Percentiles rank a stretch among this genome's conserved stretches.
Conservation (phyloP, 1,139 yeast species). For the Scheffersomyces segobiensis region DNA sequence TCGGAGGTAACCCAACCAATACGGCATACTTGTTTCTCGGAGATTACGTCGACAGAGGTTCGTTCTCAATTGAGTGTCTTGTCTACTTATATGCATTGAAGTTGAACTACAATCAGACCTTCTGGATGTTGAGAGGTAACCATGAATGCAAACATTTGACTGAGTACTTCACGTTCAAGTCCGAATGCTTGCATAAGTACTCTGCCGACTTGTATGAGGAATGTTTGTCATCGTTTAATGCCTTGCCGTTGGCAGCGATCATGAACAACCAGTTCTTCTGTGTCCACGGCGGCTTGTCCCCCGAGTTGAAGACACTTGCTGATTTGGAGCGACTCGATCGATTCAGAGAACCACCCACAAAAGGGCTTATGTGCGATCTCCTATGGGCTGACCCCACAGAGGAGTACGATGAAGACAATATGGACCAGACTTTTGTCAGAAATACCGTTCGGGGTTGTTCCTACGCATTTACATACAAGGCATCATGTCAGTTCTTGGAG, state of each 20-base stretch:
- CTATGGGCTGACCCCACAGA: conserved; percentile 97
- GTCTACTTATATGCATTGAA: conserved; percentile 80
- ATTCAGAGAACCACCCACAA: conserved; percentile 90
- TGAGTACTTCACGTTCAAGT: conserved; percentile 88
- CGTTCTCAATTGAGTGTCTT: conserved; percentile 86
- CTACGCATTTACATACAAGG: conserved; percentile 82
- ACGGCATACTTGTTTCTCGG: conserved; percentile 87
- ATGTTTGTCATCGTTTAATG: conserved; percentile 77
- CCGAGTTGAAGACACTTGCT: conserved; percentile 70
- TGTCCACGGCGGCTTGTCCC: conserved; percentile 97
- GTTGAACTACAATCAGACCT: conserved; percentile 70
- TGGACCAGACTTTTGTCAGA: conserved; percentile 52
- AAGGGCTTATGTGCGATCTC: conserved; percentile 92
- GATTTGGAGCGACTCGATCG: conserved; percentile 74
- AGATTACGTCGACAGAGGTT: conserved; percentile 95
- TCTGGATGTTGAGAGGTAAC: conserved; percentile 88
- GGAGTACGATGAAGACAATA: conserved; percentile 72
- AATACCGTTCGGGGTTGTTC: conserved; percentile 93
- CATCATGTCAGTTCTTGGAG: conserved; percentile 79
- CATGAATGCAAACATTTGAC: conserved; percentile 96
- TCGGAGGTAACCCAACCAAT: conserved; percentile 82
- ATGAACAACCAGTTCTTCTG: conserved; percentile 95
- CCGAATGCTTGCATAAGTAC: conserved; percentile 89
- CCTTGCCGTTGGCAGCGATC: conserved; percentile 88
- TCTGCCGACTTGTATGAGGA: conserved; percentile 67